A percentile compares a stretch with the other conserved stretches of the same genome.
Conservation (phyloP, 495 filamentous ascomycete species). For the Hypoxylon fragiforme region DNA sequence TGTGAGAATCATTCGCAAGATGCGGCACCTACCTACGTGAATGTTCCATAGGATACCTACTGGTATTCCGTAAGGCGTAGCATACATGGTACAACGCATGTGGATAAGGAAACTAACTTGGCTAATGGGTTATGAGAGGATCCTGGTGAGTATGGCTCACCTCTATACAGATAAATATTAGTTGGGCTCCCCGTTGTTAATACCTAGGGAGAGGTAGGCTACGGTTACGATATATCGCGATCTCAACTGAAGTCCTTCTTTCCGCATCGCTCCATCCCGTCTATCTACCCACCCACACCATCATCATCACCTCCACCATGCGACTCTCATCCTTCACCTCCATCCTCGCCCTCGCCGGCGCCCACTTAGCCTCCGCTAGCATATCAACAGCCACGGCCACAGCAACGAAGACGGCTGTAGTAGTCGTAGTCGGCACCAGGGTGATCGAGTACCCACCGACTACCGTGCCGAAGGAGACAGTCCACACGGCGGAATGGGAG, state of each 20-base stretch:
- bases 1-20: too few species aligned
- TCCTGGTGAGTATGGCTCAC: too few species aligned
- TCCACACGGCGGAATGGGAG: background rate
- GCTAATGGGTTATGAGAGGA: too few species aligned
- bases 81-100: too few species aligned
- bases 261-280: background rate
- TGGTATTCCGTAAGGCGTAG: too few species aligned
- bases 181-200: background rate
- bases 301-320: background rate
- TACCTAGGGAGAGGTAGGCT: background rate
- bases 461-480: background rate
- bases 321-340: background rate
- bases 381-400: background rate
- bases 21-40: too few species aligned
- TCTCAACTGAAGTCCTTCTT: background rate
- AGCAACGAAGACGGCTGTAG: background rate
- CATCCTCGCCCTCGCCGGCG: background rate
- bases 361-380: background rate
- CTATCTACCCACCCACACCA: background rate
- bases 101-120: too few species aligned
- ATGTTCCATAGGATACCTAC: too few species aligned
- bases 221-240: background rate
- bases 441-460: background rate
- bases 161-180: background rate
- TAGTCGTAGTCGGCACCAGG: background rate